Evolutionary conservation across 129 eudicot genomes (phyloP).

Genomic region (Helianthus annuus): DNA sequence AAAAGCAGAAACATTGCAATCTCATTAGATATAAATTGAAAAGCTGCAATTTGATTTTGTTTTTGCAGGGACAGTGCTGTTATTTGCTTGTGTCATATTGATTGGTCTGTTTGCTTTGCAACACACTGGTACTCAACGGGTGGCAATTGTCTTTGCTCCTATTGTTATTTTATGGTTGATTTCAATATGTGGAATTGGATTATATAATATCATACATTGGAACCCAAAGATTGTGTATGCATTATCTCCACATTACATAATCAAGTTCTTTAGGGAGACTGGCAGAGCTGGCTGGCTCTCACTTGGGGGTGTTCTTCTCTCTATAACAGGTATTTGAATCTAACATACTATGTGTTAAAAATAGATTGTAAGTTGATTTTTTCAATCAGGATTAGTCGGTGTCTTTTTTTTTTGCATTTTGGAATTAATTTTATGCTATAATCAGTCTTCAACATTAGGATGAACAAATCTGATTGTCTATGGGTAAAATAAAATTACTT

Average conservation of each 20-base stretch:
- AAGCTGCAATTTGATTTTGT: neutral
- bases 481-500: neutral
- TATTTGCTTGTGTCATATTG: conserved; percentile 65
- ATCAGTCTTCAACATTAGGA: neutral
- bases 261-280: conserved; percentile 64
- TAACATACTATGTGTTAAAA: conserved; percentile 5
- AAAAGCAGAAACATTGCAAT: conserved; percentile 2
- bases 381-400: neutral
- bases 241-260: conserved; percentile 81
- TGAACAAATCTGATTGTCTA: neutral
- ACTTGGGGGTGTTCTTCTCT: conserved; percentile 84
- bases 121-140: conserved; percentile 81
- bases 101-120: conserved; percentile 82
- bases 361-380: conserved; percentile 4
- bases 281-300: conserved; percentile 83
- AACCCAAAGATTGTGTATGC: conserved; percentile 72
- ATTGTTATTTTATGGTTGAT: conserved; percentile 72
- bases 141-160: conserved; percentile 82
- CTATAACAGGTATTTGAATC: conserved; percentile 64
- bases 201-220: conserved; percentile 72
- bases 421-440: neutral
- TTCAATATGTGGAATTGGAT: conserved; percentile 64
- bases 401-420: neutral
- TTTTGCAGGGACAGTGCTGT: conserved; percentile 49
- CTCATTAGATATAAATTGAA: neutral